Evolutionary conservation across 441 rosid species (phyloP), one percentile per base, ranked within the genome.

Genomic region (Pelargonium citronellum): DNA sequence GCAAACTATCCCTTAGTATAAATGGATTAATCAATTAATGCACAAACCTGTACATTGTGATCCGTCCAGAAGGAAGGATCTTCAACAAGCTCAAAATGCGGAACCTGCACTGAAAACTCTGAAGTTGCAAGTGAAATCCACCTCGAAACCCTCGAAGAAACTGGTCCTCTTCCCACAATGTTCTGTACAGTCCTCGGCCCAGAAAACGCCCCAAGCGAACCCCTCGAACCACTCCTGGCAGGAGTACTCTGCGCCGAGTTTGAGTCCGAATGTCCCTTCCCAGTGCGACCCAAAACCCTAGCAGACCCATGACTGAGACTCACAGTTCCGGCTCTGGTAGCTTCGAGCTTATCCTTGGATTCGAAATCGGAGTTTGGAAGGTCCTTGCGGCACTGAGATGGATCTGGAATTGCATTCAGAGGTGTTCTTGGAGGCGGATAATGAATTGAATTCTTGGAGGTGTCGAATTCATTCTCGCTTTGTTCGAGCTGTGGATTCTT

Each of bases 31-130:
- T 20, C 12, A 3, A 20, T 10, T 22, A 22, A 12, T 13, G n/a
- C n/a, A 11, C 16, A 11, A 81, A 92, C 99, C 99, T 95, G 99
- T 74, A 95, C 96, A 78, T 88, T 95, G 75, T 95, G 98, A 75
- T 95, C 98, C 95, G 91, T 87, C 99, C 99, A 95, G 82, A 95
- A 95, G 0, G 98, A 88, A 22, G 98, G 97, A 78, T 95, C 92
- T 67, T 92, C 99, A 72, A 84, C 89, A 63, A 95, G 95, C 69
- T 89, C 85, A 79, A 92, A 95, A 85, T 95, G 96, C 82, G 99
- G 92, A 0, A 92, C 97, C 82, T 92, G 64, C 34, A 34, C 58
- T 2, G 68, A 81, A 69, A 75, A 68, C 74, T 78, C 86, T 49
- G 79, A 73, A 75, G 83, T 80, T 5, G 68, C 79, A 34, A 71